Evolutionary conservation across 371 early-diverging fungal species (phyloP).

Genomic region (Chytridiales sp.): DNA sequence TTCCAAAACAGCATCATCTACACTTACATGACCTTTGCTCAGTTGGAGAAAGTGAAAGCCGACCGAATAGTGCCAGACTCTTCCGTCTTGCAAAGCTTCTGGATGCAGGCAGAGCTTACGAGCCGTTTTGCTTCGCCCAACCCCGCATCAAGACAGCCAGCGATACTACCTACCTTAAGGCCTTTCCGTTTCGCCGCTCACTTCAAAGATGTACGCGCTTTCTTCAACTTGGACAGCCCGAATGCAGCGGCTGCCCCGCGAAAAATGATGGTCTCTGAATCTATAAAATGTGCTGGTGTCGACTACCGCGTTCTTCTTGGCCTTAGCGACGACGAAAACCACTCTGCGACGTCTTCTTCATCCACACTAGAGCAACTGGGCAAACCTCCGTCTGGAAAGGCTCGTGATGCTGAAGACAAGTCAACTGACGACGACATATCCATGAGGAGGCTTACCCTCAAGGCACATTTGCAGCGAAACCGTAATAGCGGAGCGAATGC

Average conservation of each 20-base stretch:
- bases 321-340: background rate
- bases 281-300: conserved; percentile 34
- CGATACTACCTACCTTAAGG: background rate
- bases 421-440: conserved; percentile 4
- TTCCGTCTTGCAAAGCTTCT: conserved; percentile 36
- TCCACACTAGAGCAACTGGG: background rate
- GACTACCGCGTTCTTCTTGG: conserved; percentile 37
- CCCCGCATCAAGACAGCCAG: background rate
- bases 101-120: conserved; percentile 44
- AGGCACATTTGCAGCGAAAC: conserved; percentile 22
- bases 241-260: conserved; percentile 1
- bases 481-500: background rate
- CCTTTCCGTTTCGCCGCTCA: conserved; percentile 34
- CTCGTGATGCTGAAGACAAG: background rate
- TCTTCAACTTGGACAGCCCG: conserved; percentile 8
- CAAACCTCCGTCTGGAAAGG: background rate
- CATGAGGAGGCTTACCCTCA: conserved; percentile 6
- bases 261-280: conserved; percentile 14
- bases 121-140: conserved; percentile 15
- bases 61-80: conserved; percentile 43
- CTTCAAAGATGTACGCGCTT: conserved; percentile 27
- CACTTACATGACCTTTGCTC: conserved; percentile 44
- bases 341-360: background rate
- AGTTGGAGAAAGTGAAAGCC: conserved; percentile 38
- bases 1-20: conserved; percentile 39